These are phyloP conservation scores for Caloboletus firmus DNA, from an alignment of 1,284 basidiomycete genomes.

Conservation along the genomic window DNA sequence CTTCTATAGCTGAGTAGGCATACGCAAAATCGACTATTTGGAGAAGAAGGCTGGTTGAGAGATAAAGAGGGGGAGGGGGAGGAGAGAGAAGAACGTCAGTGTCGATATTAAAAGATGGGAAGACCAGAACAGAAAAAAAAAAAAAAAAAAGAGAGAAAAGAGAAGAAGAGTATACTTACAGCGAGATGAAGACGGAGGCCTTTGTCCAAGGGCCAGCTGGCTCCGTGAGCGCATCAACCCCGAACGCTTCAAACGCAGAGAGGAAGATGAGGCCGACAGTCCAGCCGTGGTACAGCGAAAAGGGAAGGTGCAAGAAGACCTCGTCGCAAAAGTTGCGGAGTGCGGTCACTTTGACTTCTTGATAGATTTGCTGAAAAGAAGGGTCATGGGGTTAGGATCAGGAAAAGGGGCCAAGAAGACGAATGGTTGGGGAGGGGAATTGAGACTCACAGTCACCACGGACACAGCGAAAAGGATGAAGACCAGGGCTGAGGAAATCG, in stretches of 20 bases:
- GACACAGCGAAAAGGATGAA: conserved; percentile 82
- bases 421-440: background rate
- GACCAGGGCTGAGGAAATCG: conserved; percentile 62
- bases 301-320: conserved; percentile 80
- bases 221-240: conserved; percentile 70
- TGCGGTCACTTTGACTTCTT: conserved; percentile 79
- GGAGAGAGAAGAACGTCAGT: background rate
- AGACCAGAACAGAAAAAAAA: background rate
- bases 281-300: conserved; percentile 94
- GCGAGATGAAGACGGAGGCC: conserved; percentile 82
- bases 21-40: conserved; percentile 89
- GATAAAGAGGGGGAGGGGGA: too few relatives aligned
- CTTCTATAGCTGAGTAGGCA: conserved; percentile 85
- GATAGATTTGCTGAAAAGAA: conserved; percentile 77
- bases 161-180: conserved; percentile 42
- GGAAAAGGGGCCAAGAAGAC: background rate
- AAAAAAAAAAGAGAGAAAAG: too few relatives aligned
- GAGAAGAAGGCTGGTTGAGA: conserved; percentile 69
- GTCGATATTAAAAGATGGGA: background rate
- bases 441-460: conserved; percentile 61
- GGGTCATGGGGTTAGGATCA: background rate
- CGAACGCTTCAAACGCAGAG: conserved; percentile 89
- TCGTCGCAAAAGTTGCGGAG: conserved; percentile 71
- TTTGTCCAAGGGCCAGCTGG: conserved; percentile 86
- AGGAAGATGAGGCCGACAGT: conserved; percentile 87